Conservation (phyloP, 371 early-diverging fungal genomes). For the Actinomortierella ambigua region DNA sequence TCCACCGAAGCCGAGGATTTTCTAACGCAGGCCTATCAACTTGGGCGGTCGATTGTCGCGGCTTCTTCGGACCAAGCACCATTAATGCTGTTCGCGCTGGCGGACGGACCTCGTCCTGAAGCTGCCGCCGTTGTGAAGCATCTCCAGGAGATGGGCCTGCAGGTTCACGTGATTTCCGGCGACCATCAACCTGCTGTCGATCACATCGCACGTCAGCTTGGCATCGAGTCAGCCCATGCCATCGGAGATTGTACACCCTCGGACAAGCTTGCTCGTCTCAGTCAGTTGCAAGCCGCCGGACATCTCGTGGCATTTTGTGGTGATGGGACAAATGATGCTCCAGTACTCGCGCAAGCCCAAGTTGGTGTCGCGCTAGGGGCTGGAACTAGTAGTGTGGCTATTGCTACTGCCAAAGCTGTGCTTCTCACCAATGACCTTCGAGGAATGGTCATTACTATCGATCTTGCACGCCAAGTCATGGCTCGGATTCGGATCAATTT, state of each 20-base stretch:
- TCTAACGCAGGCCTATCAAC: background rate
- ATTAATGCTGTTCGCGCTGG: conserved; percentile 7
- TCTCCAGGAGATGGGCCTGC: conserved; percentile 5
- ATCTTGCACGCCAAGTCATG: conserved; percentile 14
- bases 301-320: conserved; percentile 8
- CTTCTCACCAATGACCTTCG: conserved; percentile 15
- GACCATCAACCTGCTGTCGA: conserved; percentile 4
- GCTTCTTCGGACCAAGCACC: conserved; percentile 3
- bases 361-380: conserved; percentile 13
- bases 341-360: conserved; percentile 12
- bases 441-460: conserved; percentile 2
- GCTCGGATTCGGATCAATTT: conserved; percentile 14
- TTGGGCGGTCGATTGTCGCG: background rate
- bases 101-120: conserved; percentile 12
- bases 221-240: background rate
- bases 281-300: background rate
- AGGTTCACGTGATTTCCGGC: background rate
- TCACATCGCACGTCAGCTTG: background rate
- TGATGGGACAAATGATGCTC: conserved; percentile 15
- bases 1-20: background rate
- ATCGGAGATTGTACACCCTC: conserved; percentile 4
- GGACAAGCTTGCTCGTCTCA: background rate
- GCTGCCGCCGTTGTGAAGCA: conserved; percentile 13
- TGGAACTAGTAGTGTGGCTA: conserved; percentile 15
- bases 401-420: conserved; percentile 11